Evolutionary conservation across 129 eudicot genomes (phyloP), one percentile per base, ranked within the genome.

Genomic region (Logfia minima): DNA sequence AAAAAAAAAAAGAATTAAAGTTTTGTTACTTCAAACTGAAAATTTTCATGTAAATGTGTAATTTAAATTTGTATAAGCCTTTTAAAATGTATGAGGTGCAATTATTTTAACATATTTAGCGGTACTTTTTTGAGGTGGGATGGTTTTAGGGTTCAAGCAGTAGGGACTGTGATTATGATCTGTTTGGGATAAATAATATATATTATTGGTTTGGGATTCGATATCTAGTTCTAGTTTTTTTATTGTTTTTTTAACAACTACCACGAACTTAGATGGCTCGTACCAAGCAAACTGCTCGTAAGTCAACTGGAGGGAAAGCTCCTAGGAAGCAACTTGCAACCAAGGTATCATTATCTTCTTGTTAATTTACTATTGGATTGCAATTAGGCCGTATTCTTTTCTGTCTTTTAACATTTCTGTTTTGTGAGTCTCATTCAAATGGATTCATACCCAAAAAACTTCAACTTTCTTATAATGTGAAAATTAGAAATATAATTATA

Each of bases 271-370:
- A 65, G 45, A 65, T 65, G 70, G 70, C 70, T 65, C 70, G 70
- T 31, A 65, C 70, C 7, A 31, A 65, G 70, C 70, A 65, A 65
- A 65, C 43, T 65, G 70, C 70, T 17, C 43, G 70, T 65, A 65
- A 65, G 45, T 65, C 70, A 26, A 65, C 70, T 6, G 70, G 70
- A 65, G 70, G 70, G 4, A 65, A 65, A 34, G 70, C 70, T 11
- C 70, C 70, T 31, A 65, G 70, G 68, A 64, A 64, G 70, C 70
- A 65, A 65, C 70, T 65, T 1, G 70, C 70, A 2, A 65, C 70
- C 70, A 65, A 65, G 70, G 43, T 65, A 31, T 58, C 13, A 19
- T 58, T 6, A 8, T 58, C 3, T n/a, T 41, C 14, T 41, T 45
- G 53, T 45, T 13, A 45, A 2, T 45, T 61, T 21, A 58, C 64